Conservation (phyloP, 2,329 filamentous ascomycete genomes). For the Xylaria sp. region DNA sequence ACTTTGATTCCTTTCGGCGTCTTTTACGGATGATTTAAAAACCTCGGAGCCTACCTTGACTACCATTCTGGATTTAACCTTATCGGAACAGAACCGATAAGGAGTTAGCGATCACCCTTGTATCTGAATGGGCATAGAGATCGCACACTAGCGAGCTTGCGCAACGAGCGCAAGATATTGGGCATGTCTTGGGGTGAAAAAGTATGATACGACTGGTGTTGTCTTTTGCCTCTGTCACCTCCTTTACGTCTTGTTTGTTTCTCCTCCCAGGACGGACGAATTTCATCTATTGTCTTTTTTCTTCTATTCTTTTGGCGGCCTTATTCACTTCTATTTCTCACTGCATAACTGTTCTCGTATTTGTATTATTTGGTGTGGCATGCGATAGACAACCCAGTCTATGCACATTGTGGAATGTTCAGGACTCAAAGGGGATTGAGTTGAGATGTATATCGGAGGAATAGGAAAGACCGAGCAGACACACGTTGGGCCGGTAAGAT, state of each 20-base stretch:
- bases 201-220: constrained; percentile 40
- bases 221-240: constrained; percentile 47
- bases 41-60: constrained; percentile 39
- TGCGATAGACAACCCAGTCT: constrained; percentile 32
- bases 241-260: constrained; percentile 41
- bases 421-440: constrained; percentile 29
- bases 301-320: constrained; percentile 10
- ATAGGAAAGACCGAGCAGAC: constrained; percentile 19
- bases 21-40: constrained; percentile 45
- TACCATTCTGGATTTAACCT: constrained; percentile 39
- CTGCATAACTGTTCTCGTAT: constrained; percentile 34
- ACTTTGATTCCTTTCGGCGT: constrained; percentile 37
- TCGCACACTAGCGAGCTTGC: constrained; percentile 27
- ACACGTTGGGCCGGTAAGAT: constrained; percentile 2
- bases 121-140: constrained; percentile 49
- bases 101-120: constrained; percentile 41
- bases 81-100: constrained; percentile 31
- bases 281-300: constrained; percentile 45
- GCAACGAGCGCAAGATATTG: constrained; percentile 42
- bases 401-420: constrained; percentile 30
- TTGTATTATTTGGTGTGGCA: constrained; percentile 41
- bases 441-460: constrained; percentile 38
- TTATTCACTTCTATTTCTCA: constrained; percentile 45
- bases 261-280: constrained; percentile 44
- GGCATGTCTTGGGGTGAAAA: constrained; percentile 47